A percentile compares a stretch with the other conserved stretches of the same genome.
Conservation (phyloP, 116 monocot genomes). For the Thalassia testudinum region DNA sequence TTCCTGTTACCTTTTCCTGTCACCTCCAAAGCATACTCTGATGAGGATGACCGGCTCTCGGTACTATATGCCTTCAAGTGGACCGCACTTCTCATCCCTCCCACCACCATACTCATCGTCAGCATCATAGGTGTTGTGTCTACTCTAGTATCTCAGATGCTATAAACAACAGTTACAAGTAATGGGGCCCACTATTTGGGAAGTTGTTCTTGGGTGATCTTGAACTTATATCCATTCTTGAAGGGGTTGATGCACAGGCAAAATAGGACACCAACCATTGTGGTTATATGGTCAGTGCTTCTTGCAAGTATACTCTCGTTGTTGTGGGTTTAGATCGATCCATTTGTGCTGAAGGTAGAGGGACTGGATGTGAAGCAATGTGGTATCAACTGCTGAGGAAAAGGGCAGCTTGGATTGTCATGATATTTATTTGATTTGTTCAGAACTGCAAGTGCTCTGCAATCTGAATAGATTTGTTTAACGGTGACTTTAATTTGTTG, state of each 20-base stretch:
- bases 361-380: conserved; percentile 59
- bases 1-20: too few species aligned
- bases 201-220: conserved; percentile 82
- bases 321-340: conserved; percentile 76
- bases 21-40: conserved; percentile 51
- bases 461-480: too few species aligned
- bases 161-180: conserved; percentile 66
- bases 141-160: conserved; percentile 66
- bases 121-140: conserved; percentile 69
- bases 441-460: too few species aligned
- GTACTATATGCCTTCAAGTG: conserved; percentile 84
- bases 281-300: conserved; percentile 66
- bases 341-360: conserved; percentile 37
- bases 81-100: conserved; percentile 76
- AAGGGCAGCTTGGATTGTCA: too few species aligned
- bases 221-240: conserved; percentile 77
- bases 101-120: conserved; percentile 50
- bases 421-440: too few species aligned
- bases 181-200: conserved; percentile 73
- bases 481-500: too few species aligned
- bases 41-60: conserved; percentile 35
- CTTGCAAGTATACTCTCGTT: conserved; percentile 66
- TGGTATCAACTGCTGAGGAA: conserved; percentile 80
- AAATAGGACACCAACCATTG: conserved; percentile 71
- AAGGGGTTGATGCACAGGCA: conserved; percentile 80